Percentiles rank a stretch among this genome's conserved stretches.
phyloP scores from a whole-genome alignment of 495 filamentous ascomycete species.

The Chaetomium cochliodes region DNA sequence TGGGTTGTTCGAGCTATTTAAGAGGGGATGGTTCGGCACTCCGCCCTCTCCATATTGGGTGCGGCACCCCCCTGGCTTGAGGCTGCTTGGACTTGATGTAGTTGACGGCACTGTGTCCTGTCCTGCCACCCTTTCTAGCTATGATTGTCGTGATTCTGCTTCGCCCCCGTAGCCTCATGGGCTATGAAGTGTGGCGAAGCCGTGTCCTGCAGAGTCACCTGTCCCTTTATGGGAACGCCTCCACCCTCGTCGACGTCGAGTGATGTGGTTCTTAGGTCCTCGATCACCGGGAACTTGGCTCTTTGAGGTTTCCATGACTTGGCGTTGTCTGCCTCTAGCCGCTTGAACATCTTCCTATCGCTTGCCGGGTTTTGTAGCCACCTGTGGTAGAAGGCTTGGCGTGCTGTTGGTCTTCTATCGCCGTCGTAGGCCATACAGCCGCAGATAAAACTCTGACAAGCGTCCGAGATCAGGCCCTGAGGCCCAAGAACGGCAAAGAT shows the following conservation, averaged over 20 bases:
- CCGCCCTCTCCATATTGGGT: not conserved
- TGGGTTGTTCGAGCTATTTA: not conserved
- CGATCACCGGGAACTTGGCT: slow-evolving; percentile 23
- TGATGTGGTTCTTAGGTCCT: slow-evolving; percentile 11
- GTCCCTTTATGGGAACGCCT: not conserved
- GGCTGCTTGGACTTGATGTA: not conserved
- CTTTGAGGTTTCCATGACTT: slow-evolving; percentile 26
- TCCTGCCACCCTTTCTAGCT: not conserved
- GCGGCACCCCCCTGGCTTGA: not conserved
- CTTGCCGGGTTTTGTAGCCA: slow-evolving; percentile 46
- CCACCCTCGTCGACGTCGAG: not conserved
- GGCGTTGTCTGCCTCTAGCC: slow-evolving; percentile 17
- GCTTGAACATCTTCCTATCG: slow-evolving; percentile 56
- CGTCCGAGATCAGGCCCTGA: slow-evolving; percentile 68
- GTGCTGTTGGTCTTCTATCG: slow-evolving; percentile 66
- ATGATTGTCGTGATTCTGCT: not conserved
- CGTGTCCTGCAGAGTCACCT: not conserved
- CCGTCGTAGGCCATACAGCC: slow-evolving; percentile 75
- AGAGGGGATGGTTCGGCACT: not conserved
- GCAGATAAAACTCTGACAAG: slow-evolving; percentile 70
- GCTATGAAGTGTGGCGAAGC: not conserved
- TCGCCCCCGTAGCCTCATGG: too few species aligned
- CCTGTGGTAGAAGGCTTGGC: slow-evolving; percentile 69
- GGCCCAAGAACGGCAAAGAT: slow-evolving; percentile 60
- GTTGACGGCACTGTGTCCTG: not conserved